Evolutionary conservation across 2,329 filamentous ascomycete genomes (phyloP).

Genomic region (Incumbomyces lentus): DNA sequence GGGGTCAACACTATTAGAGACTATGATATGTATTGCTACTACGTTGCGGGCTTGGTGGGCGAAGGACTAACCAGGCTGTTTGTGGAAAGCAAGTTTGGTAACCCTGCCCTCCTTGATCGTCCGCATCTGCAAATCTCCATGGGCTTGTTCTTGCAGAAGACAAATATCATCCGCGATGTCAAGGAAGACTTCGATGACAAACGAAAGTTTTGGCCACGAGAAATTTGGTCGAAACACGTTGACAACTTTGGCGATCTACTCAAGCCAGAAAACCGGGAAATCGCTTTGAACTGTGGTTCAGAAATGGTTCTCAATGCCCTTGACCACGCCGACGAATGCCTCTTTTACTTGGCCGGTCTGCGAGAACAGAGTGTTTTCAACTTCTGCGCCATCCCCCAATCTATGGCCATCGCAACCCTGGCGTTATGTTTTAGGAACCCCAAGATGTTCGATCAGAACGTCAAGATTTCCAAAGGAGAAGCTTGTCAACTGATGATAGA

Average conservation of each 20-base stretch:
- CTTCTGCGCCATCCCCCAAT: slow-evolving; percentile 92
- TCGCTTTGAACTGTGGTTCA: slow-evolving; percentile 74
- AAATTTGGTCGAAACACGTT: slow-evolving; percentile 95
- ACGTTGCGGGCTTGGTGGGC: slow-evolving; percentile 95
- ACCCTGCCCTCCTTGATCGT: slow-evolving; percentile 68
- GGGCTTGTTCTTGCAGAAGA: slow-evolving; percentile 96
- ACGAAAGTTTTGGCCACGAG: slow-evolving; percentile 85
- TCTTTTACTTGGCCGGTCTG: slow-evolving; percentile 95
- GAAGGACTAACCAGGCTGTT: slow-evolving; percentile 87
- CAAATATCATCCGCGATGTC: slow-evolving; percentile 95
- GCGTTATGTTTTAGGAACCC: slow-evolving; percentile 90
- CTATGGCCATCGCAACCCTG: slow-evolving; percentile 93
- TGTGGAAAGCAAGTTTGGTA: slow-evolving; percentile 75
- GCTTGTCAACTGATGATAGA: slow-evolving; percentile 87
- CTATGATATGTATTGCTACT: slow-evolving; percentile 96
- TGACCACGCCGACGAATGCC: slow-evolving; percentile 75
- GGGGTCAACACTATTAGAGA: slow-evolving; percentile 76
- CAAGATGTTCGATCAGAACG: slow-evolving; percentile 68
- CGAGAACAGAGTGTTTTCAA: slow-evolving; percentile 98
- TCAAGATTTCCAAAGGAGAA: slow-evolving; percentile 95
- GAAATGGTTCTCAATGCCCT: slow-evolving; percentile 92
- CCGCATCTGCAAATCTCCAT: slow-evolving; percentile 83
- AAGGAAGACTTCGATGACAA: slow-evolving; percentile 81
- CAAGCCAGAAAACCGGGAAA: slow-evolving; percentile 63
- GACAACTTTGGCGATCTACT: slow-evolving; percentile 83